Evolutionary conservation across 1,284 basidiomycete species (phyloP), one percentile per base, ranked within the genome.

Genomic region (Meripilus lineatus): DNA sequence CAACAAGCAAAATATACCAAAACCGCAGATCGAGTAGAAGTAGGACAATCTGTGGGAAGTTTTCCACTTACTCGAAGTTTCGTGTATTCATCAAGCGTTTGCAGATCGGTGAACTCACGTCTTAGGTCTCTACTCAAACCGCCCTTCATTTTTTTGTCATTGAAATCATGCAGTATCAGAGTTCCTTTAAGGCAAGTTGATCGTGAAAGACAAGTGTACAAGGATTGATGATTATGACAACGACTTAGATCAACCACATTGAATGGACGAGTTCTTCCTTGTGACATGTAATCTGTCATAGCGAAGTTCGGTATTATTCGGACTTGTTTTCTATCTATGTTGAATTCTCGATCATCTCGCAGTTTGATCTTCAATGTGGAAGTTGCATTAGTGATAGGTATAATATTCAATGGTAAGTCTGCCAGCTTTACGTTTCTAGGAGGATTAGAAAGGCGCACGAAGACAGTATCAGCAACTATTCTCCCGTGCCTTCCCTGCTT

Each of bases 241-340:
- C 60, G 49, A 5, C 51, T 45, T 1, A 70, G 32, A 49, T 70
- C 58, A 15, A 66, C 59, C 3, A 60, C 50, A 58, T 69, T 71
- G 5, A 45, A 40, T 2, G 24, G 15, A 18, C 65, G 34, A 3
- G 65, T 66, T 41, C 67, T 63, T 4, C 69, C 70, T 52, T 72
- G 68, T 0, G 63, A 65, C 1, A 54, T 50, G 57, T 62, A 70
- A 44, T 70, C 68, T 14, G 68, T 70, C 62, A 70, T 71, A 3
- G 64, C 58, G 62, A 71, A 71, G 44, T 70, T 68, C 0, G 61
- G 61, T 1, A 69, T 25, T 0, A 69, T 50, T 8, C 58, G 45
- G 0, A 71, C 62, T 47, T 72, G 69, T 3, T 50, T 42, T 11
- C 64, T 38, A 0, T 33, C 40, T 10, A 71, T 52, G 5, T 22